Percentiles rank a stretch among this genome's conserved stretches.
Conservation (phyloP, 176 grass and related monocot species). For the Aegilops speltoides region DNA sequence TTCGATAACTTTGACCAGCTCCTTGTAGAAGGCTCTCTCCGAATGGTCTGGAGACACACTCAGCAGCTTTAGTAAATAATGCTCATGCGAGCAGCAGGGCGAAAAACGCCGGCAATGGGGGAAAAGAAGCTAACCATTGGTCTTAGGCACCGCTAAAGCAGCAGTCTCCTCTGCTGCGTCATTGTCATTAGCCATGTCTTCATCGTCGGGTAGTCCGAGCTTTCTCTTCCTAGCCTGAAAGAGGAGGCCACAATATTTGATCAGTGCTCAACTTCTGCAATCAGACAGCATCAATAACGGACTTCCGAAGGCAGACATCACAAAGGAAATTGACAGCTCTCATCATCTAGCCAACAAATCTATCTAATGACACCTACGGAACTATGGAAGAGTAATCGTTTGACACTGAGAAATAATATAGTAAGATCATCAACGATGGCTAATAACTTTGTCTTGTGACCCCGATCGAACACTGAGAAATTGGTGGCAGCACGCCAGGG, state of each 20-base stretch:
- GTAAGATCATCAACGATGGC: not conserved
- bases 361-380: not conserved
- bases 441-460: no score
- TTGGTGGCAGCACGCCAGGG: not conserved
- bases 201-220: conserved; percentile 59
- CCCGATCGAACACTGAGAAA: not conserved
- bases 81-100: not conserved
- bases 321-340: not conserved
- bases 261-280: not conserved
- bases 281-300: not conserved
- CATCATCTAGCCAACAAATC: no score
- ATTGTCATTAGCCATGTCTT: conserved; percentile 57
- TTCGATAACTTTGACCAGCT: conserved; percentile 95
- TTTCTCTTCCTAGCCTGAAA: conserved; percentile 84
- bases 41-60: conserved; percentile 63
- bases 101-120: not conserved
- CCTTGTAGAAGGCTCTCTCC: conserved; percentile 95
- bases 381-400: not conserved
- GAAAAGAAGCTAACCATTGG: conserved; percentile 57
- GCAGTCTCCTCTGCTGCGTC: conserved; percentile 32
- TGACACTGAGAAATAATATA: not conserved
- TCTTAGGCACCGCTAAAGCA: conserved; percentile 40
- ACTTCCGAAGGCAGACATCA: not conserved
- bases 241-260: not conserved
- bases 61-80: not conserved